A percentile compares a stretch with the other conserved stretches of the same genome.
Evolutionary conservation across 2,329 filamentous ascomycete species (phyloP).

Genomic region (Ophiostoma perfectum): DNA sequence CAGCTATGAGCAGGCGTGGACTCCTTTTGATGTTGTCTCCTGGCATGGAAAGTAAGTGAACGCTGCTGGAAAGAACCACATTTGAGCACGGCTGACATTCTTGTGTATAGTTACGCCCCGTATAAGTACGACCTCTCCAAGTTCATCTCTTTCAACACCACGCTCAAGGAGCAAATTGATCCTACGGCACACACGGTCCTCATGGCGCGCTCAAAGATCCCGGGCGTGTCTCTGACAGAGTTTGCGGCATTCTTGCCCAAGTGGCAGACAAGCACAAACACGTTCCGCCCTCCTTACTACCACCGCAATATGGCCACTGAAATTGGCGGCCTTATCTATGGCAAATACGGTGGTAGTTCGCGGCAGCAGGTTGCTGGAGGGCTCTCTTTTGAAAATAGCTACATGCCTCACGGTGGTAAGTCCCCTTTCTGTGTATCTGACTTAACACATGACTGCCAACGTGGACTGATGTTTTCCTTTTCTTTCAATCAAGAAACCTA

Average conservation of each 20-base stretch:
- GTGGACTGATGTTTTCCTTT: neutral
- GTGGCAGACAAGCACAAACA: constrained; percentile 58
- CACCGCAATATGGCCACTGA: constrained; percentile 56
- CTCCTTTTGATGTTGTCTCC: constrained; percentile 54
- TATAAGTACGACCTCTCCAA: constrained; percentile 54
- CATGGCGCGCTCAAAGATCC: constrained; percentile 45
- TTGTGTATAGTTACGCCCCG: constrained; percentile 49
- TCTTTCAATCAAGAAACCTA: constrained; percentile 28
- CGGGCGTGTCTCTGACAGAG: constrained; percentile 43
- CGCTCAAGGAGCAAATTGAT: constrained; percentile 54
- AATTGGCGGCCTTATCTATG: constrained; percentile 49
- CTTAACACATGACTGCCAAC: too few relatives aligned
- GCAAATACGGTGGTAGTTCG: constrained; percentile 32
- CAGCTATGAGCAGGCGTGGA: constrained; percentile 55
- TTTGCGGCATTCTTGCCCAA: constrained; percentile 63
- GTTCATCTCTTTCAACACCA: constrained; percentile 47
- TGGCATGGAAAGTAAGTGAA: constrained; percentile 31
- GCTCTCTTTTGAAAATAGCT: constrained; percentile 34
- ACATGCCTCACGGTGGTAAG: constrained; percentile 35
- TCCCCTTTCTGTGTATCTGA: too few relatives aligned
- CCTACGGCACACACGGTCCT: constrained; percentile 62
- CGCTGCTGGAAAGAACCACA: neutral
- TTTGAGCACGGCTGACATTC: too few relatives aligned
- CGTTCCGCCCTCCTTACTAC: constrained; percentile 61
- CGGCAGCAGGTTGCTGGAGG: constrained; percentile 30